These are phyloP conservation scores for Saccharomycodes ludwigii DNA, from an alignment of 805 yeast species.

Conservation along the genomic window DNA sequence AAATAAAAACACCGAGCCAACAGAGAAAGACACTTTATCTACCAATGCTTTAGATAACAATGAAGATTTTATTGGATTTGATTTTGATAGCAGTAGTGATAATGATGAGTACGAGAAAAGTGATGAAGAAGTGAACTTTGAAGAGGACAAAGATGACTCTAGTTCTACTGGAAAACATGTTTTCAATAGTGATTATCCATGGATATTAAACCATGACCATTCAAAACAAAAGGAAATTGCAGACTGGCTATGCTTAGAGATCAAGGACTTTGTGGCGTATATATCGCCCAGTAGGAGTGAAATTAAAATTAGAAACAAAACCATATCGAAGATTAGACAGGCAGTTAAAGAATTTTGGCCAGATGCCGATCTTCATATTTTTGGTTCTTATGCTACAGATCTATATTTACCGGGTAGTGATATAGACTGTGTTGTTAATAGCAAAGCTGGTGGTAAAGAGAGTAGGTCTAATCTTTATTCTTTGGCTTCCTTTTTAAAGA, in stretches of 20 bases:
- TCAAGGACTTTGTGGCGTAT: slow-evolving; percentile 71
- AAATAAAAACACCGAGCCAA: slow-evolving; percentile 2
- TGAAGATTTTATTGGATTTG: slow-evolving; percentile 31
- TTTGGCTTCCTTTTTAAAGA: slow-evolving; percentile 56
- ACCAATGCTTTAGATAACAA: slow-evolving; percentile 25
- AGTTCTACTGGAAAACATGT: slow-evolving; percentile 7
- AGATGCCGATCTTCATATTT: slow-evolving; percentile 67
- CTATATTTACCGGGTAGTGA: slow-evolving; percentile 90
- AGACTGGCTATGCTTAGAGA: slow-evolving; percentile 79
- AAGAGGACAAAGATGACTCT: slow-evolving; percentile 2
- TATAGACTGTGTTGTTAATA: slow-evolving; percentile 81
- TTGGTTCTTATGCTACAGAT: slow-evolving; percentile 93
- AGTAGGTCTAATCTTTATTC: slow-evolving; percentile 57
- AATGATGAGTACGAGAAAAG: slow-evolving; percentile 10
- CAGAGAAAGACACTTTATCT: background rate
- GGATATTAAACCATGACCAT: slow-evolving; percentile 73
- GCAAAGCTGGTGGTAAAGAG: slow-evolving; percentile 45
- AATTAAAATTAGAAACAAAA: slow-evolving; percentile 49
- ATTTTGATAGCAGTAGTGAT: slow-evolving; percentile 20
- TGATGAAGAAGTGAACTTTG: slow-evolving; percentile 8
- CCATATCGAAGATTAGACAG: slow-evolving; percentile 46
- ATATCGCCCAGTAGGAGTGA: slow-evolving; percentile 76
- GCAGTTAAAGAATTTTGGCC: slow-evolving; percentile 55
- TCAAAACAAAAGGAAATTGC: slow-evolving; percentile 65
- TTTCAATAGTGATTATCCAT: slow-evolving; percentile 36